Base-by-base conservation (phyloP, 352 stramenopile species). In the Phytophthora tubulina region DNA sequence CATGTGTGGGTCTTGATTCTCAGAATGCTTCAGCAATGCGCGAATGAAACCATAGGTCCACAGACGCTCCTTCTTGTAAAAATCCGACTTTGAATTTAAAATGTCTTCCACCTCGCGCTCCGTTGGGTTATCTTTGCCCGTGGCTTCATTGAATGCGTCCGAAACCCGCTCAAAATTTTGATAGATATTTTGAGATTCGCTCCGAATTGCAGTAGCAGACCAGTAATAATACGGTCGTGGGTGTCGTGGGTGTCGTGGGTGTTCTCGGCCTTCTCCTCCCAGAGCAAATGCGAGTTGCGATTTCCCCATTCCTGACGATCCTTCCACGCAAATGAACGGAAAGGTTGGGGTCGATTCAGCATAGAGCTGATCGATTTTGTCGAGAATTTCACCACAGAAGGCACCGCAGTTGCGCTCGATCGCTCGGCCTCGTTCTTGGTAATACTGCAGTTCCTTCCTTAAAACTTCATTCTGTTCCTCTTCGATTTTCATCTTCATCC, bases 221-320 rank as follows among this genome's bases (percentile, higher is more conserved):
- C 61, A 69, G 13, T 69, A 56, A 53, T 50, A 69, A 10, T 11
- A 69, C 51, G 61, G 61, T 9, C 51, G 17, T 15, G 32, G 39
- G 2, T 38, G 30, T 54, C n/a, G n/a, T n/a, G n/a, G n/a, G n/a
- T n/a, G 61, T 9, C 51, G 17, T 15, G 32, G 39, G 2, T 38
- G 30, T 54, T 36, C 3, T 6, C 48, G 21, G 13, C 48, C 30
- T 36, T 54, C 10, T 32, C 61, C 61, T 50, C 27, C 42, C 42
- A 69, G 36, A 31, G 61, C 32, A 69, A 69, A 69, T 4, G 41
- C 51, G 17, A 69, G 50, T 38, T 69, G 61, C 3, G 51, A 45
- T 32, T 69, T 66, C 5, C 61, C 61, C 61, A 69, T 69, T 21
- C 51, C 61, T 10, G 51, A 69, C 31, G 61, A 62, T 1, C 51